A percentile compares a stretch with the other conserved stretches of the same genome.
Conservation (phyloP, 2,329 filamentous ascomycete genomes). For the Scortechinia acanthostroma region DNA sequence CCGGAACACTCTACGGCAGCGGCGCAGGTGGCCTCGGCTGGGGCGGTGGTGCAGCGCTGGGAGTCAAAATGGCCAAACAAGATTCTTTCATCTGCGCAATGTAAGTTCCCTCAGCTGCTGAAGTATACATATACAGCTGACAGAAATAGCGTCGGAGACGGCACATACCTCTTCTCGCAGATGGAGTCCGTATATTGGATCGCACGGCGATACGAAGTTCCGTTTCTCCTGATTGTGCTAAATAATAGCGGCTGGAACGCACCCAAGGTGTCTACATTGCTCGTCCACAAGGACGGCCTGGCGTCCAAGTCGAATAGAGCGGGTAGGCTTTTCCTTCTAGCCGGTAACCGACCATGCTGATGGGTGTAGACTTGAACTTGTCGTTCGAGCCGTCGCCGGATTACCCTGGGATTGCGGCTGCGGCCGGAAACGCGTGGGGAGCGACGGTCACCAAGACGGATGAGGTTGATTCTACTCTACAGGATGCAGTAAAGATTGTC, state of each 20-base stretch:
- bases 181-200: conserved; percentile 50
- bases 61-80: conserved; percentile 37
- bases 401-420: conserved; percentile 53
- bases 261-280: conserved; percentile 42
- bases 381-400: conserved; percentile 48
- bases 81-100: conserved; percentile 17
- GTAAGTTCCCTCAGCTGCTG: conserved; percentile 31
- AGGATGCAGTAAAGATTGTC: conserved; percentile 41
- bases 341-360: too few relatives aligned
- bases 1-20: conserved; percentile 42
- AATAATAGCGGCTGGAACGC: conserved; percentile 58
- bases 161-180: conserved; percentile 45
- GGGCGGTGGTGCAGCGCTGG: conserved; percentile 40
- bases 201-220: conserved; percentile 41
- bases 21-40: conserved; percentile 43
- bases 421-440: conserved; percentile 43
- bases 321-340: too few relatives aligned
- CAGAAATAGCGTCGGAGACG: conserved; percentile 51
- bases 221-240: conserved; percentile 43
- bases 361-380: conserved; percentile 56
- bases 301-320: conserved; percentile 44
- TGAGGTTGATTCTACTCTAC: conserved; percentile 37
- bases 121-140: too few relatives aligned
- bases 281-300: conserved; percentile 49
- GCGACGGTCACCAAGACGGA: conserved; percentile 35